Evolutionary conservation across 2,329 filamentous ascomycete species (phyloP), one percentile per base, ranked within the genome.

Genomic region (Mycosphaerelloides madeirae): DNA sequence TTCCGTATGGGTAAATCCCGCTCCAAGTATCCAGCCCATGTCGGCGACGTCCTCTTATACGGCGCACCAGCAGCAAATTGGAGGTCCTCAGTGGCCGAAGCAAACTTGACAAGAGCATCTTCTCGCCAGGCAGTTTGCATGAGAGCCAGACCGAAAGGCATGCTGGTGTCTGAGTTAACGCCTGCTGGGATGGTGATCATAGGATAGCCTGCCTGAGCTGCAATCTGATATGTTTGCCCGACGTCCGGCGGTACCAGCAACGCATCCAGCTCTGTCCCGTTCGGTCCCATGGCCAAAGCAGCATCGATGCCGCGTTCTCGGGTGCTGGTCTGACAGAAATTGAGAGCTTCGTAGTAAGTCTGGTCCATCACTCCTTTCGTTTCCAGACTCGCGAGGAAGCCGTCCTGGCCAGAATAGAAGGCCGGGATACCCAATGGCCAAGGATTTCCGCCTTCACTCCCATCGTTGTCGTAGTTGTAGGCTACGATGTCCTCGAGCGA

Each of bases 181-280:
- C 81, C 81, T 0, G 75, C 80, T 0, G 85, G 85, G 1, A 89
- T 60, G 0, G 84, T 86, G 39, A 88, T 72, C 59, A 85, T 74
- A 0, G 84, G 85, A 58, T 88, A 89, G 0, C 84, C 84, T 6
- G 85, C 85, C 65, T 88, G 83, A 0, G 85, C 85, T 0, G 83
- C 81, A 47, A 86, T 77, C 64, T 86, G 80, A 50, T 80, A 80
- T 3, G 78, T 77, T 61, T 85, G 81, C 0, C 76, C 84, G 3
- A 84, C 80, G 57, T 84, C 79, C 0, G 83, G 73, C 4, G 84
- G 84, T 0, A 86, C 81, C 1, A 90, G 70, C 2, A 89, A 69
- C 1, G 77, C 84, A 44, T 80, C 74, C 1, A 88, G 68, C 15
- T 65, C 52, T 2, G 63, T 60, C 3, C 67, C 68, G 16, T 70